These are phyloP conservation scores for Secale cereale DNA, from an alignment of 176 grass and related monocot genomes.

Conservation along the genomic window DNA sequence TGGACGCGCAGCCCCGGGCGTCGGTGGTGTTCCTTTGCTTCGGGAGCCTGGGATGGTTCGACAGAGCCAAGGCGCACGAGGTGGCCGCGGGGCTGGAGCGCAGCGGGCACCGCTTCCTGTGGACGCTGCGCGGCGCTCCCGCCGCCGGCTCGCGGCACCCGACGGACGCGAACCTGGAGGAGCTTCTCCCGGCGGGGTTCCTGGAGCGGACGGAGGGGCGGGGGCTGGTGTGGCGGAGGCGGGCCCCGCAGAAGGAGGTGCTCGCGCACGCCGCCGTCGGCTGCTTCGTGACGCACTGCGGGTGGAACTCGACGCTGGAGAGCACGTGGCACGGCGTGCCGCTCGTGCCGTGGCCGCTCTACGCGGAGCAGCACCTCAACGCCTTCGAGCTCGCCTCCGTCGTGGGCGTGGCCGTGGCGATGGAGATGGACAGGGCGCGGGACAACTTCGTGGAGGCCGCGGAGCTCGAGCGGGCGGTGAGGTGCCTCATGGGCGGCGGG, in stretches of 20 bases:
- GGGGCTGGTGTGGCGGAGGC: constrained; percentile 36
- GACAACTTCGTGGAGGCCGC: constrained; percentile 29
- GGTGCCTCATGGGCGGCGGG: constrained; percentile 27
- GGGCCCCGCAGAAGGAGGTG: constrained; percentile 50
- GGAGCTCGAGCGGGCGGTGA: constrained; percentile 48
- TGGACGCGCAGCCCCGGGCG: constrained; percentile 41
- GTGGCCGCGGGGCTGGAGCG: constrained; percentile 48
- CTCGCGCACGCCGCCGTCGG: constrained; percentile 41
- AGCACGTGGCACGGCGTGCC: constrained; percentile 52
- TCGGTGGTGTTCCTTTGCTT: constrained; percentile 67
- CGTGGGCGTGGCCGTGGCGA: constrained; percentile 26
- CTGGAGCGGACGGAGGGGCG: constrained; percentile 32
- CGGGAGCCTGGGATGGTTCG: constrained; percentile 51
- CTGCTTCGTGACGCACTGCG: constrained; percentile 69
- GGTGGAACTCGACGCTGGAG: constrained; percentile 65
- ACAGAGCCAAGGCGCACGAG: constrained; percentile 29
- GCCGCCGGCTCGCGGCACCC: background rate
- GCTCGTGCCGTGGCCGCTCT: constrained; percentile 44
- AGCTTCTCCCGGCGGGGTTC: constrained; percentile 48
- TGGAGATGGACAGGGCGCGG: constrained; percentile 6
- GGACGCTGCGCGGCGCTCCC: constrained; percentile 28
- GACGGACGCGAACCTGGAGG: background rate
- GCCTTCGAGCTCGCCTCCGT: constrained; percentile 32
- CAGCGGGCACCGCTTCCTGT: constrained; percentile 51
- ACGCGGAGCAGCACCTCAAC: constrained; percentile 72